These are phyloP conservation scores for Hypseocharis bilobata DNA, from an alignment of 441 rosid genomes.

Conservation along the genomic window DNA sequence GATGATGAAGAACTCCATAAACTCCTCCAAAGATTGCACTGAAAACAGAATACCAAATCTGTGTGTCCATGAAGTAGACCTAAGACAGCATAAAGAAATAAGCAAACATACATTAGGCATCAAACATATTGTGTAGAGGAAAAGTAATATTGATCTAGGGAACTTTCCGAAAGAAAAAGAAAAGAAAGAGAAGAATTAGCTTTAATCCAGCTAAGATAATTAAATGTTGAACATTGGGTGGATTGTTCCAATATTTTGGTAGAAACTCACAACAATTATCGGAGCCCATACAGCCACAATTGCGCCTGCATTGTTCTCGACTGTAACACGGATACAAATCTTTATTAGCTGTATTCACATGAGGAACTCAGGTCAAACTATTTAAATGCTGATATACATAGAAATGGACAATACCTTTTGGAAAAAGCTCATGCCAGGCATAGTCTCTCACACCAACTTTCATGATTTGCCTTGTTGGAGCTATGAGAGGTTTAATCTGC, in stretches of 20 bases:
- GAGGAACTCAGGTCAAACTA: neutral
- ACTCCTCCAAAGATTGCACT: conserved; percentile 83
- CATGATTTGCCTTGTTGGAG: conserved; percentile 73
- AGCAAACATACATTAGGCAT: conserved; percentile 8
- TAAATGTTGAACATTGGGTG: neutral
- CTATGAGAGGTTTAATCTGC: conserved; percentile 87
- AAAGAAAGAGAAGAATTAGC: neutral
- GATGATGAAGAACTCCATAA: conserved; percentile 93
- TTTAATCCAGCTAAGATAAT: conserved; percentile 4
- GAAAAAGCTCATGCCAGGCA: conserved; percentile 89
- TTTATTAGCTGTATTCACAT: conserved; percentile 12
- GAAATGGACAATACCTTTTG: conserved; percentile 44
- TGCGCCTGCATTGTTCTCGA: conserved; percentile 82
- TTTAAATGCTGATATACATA: conserved; percentile 7
- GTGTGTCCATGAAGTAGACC: conserved; percentile 99
- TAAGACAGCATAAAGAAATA: conserved; percentile 25
- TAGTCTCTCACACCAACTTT: conserved; percentile 58
- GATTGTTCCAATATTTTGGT: conserved; percentile 7
- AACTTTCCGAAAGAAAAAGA: neutral
- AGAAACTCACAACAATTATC: conserved; percentile 73
- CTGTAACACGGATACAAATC: conserved; percentile 33
- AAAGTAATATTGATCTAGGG: too few species aligned
- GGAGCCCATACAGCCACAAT: conserved; percentile 95
- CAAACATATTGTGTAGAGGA: too few species aligned
- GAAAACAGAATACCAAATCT: conserved; percentile 98